Evolutionary conservation across 2,329 filamentous ascomycete species (phyloP).

Genomic region (Verticillium zaregamsianum): DNA sequence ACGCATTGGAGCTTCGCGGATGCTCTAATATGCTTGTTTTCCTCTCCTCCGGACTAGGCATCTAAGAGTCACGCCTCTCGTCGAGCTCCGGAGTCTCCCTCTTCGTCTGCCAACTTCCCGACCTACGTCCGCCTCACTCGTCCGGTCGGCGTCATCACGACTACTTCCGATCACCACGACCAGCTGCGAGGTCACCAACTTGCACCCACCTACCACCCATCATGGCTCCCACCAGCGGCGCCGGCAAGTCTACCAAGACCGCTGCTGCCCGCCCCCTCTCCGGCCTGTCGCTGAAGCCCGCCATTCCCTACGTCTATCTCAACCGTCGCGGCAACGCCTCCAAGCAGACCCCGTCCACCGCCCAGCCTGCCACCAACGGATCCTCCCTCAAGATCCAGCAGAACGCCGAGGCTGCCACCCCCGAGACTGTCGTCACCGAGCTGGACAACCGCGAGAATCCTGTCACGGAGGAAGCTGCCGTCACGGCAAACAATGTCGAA

Average conservation of each 20-base stretch:
- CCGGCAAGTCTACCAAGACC: slow-evolving; percentile 18
- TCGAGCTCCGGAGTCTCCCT: background rate
- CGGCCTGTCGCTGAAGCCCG: slow-evolving; percentile 21
- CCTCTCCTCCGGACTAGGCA: background rate
- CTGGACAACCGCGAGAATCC: background rate
- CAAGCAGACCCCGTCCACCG: slow-evolving; percentile 27
- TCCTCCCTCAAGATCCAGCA: slow-evolving; percentile 13
- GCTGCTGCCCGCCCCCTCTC: slow-evolving; percentile 32
- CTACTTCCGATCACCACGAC: background rate
- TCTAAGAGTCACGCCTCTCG: background rate
- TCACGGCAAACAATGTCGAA: background rate
- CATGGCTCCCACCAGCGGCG: slow-evolving; percentile 12
- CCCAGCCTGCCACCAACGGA: slow-evolving; percentile 18
- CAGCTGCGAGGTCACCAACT: background rate
- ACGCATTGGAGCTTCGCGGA: background rate
- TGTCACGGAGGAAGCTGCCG: background rate
- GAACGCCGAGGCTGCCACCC: slow-evolving; percentile 10
- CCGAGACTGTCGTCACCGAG: slow-evolving; percentile 7
- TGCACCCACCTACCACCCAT: slow-evolving; percentile 5
- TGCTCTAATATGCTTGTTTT: background rate
- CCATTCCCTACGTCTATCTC: slow-evolving; percentile 1
- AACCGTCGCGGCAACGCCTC: slow-evolving; percentile 24
- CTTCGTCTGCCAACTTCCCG: background rate
- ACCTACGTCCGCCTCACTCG: background rate
- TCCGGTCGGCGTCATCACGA: background rate